phyloP scores from a whole-genome alignment of 768 basidiomycete genomes.

The Roridomyces roridus region DNA sequence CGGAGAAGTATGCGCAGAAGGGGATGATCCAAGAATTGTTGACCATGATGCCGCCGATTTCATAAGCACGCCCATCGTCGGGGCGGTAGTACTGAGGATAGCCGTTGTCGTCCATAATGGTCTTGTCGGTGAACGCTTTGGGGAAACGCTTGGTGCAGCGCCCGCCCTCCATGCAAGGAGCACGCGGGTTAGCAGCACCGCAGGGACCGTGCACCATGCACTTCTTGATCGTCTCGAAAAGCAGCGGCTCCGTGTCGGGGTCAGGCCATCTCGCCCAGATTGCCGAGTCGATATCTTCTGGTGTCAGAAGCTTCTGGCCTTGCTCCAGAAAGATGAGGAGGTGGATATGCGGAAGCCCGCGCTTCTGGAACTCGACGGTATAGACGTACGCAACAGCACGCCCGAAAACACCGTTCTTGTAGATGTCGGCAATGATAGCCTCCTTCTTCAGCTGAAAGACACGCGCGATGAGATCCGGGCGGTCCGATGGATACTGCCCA shows the following conservation, averaged over 20 bases:
- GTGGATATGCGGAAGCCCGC: slow-evolving; percentile 60
- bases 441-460: slow-evolving; percentile 54
- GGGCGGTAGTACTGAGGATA: slow-evolving; percentile 12
- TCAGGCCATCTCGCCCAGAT: slow-evolving; percentile 51
- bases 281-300: slow-evolving; percentile 43
- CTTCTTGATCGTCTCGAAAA: slow-evolving; percentile 24
- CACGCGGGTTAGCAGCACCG: slow-evolving; percentile 17
- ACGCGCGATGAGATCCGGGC: slow-evolving; percentile 54
- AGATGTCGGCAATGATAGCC: slow-evolving; percentile 42
- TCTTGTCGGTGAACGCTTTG: slow-evolving; percentile 7
- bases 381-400: slow-evolving; percentile 45
- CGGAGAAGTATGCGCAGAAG: slow-evolving; percentile 25
- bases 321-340: slow-evolving; percentile 47
- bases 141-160: slow-evolving; percentile 18
- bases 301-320: slow-evolving; percentile 32
- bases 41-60: neutral
- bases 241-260: slow-evolving; percentile 34
- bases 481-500: slow-evolving; percentile 44
- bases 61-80: slow-evolving; percentile 1
- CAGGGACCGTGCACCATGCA: slow-evolving; percentile 48
- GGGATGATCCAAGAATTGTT: slow-evolving; percentile 32
- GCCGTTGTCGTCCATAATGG: slow-evolving; percentile 13
- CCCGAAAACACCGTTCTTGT: slow-evolving; percentile 48
- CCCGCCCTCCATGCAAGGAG: slow-evolving; percentile 32
- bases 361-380: slow-evolving; percentile 57